Evolutionary conservation across 2,329 filamentous ascomycete genomes (phyloP).

Genomic region (Trichoderma sp.): DNA sequence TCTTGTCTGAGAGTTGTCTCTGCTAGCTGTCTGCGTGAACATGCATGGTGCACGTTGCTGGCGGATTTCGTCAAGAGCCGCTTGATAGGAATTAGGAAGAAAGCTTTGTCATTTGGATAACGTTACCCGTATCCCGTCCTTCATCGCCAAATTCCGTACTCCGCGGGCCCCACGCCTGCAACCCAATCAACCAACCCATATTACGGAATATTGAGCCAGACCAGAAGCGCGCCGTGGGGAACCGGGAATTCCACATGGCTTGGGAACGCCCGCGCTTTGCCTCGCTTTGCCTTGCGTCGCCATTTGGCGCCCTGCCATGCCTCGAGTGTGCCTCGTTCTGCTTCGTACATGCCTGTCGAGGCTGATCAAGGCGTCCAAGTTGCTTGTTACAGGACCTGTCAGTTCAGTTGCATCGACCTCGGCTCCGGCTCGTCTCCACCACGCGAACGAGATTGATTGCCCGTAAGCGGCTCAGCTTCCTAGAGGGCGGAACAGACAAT

Average conservation of each 20-base stretch:
- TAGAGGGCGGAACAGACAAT: not conserved
- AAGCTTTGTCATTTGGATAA: not conserved
- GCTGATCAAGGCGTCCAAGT: not conserved
- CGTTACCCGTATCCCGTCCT: not conserved
- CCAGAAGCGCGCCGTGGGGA: not conserved
- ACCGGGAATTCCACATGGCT: slow-evolving; percentile 7
- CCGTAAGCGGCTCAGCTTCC: not conserved
- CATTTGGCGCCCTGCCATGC: not conserved
- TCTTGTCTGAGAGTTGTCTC: no score
- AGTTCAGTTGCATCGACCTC: not conserved
- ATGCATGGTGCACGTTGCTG: not conserved
- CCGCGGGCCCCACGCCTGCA: slow-evolving; percentile 8
- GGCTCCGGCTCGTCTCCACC: not conserved
- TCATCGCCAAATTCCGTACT: not conserved
- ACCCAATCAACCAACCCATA: slow-evolving; percentile 1
- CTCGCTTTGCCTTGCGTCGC: not conserved
- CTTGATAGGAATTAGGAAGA: not conserved
- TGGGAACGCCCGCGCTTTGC: not conserved
- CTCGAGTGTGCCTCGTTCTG: not conserved
- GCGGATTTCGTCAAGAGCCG: not conserved
- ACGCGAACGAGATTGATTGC: not conserved
- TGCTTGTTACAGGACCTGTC: not conserved
- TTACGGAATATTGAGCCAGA: not conserved
- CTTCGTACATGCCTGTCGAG: not conserved
- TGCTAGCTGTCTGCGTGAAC: not conserved